Percentiles rank a stretch among this genome's conserved stretches.
Evolutionary conservation across 192 early-diverging fungal genomes (phyloP).

Genomic region (Lobosporangium transversale): DNA sequence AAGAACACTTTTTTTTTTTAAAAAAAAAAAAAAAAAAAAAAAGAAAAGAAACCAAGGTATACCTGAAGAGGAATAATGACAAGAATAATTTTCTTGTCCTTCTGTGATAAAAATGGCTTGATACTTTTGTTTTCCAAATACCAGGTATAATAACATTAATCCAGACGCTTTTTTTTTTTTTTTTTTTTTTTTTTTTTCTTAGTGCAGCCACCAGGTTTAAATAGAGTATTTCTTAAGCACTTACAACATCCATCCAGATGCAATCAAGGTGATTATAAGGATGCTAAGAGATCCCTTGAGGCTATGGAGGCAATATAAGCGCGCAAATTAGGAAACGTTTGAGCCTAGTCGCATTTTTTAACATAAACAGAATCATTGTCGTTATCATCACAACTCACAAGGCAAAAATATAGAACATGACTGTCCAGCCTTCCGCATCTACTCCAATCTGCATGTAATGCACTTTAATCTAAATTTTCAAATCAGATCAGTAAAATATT

Average conservation of each 20-base stretch:
- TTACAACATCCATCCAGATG: slow-evolving; percentile 68
- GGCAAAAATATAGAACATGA: slow-evolving; percentile 66
- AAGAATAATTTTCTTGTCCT: slow-evolving; percentile 64
- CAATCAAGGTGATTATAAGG: slow-evolving; percentile 61
- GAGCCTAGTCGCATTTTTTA: too few relatives aligned
- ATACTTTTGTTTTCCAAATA: slow-evolving; percentile 26
- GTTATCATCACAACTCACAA: slow-evolving; percentile 51
- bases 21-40: too few relatives aligned
- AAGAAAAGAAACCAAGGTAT: too few relatives aligned
- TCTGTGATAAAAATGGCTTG: slow-evolving; percentile 62
- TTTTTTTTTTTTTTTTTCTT: too few relatives aligned
- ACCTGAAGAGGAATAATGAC: slow-evolving; percentile 63
- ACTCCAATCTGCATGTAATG: slow-evolving; percentile 60
- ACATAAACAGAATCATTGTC: too few relatives aligned
- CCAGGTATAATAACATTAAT: background rate
- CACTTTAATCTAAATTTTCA: slow-evolving; percentile 51
- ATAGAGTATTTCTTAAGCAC: background rate
- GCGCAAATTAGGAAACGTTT: too few relatives aligned
- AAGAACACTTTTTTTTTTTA: too few relatives aligned
- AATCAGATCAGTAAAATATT: too few relatives aligned
- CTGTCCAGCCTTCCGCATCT: slow-evolving; percentile 62
- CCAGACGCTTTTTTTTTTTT: too few relatives aligned
- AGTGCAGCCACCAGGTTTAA: background rate
- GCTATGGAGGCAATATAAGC: slow-evolving; percentile 11
- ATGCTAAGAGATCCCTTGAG: slow-evolving; percentile 63